Evolutionary conservation across 2,329 filamentous ascomycete species (phyloP), one percentile per base, ranked within the genome.

Genomic region (Trichoderma oligosporum): DNA sequence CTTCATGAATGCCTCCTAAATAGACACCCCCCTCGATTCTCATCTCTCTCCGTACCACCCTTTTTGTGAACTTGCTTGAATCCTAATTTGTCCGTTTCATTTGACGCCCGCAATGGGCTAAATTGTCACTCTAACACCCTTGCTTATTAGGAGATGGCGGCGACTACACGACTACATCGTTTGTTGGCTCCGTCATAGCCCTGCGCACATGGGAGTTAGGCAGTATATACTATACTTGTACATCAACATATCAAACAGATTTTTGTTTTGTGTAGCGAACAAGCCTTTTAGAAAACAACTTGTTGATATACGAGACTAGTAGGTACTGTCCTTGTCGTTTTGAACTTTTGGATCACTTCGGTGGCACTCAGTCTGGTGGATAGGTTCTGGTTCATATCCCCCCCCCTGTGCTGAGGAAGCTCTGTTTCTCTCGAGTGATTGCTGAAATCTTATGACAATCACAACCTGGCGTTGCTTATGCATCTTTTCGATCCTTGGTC

Each of bases 401-500:
- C n/a, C n/a, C n/a, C n/a, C n/a, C n/a, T n/a, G n/a, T n/a, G n/a
- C n/a, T n/a, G n/a, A n/a, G n/a, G n/a, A n/a, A n/a, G n/a, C n/a
- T 44, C 47, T 22, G 22, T 20, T 51, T 27, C 35, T 27, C 45
- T 20, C 39, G 49, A 29, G 49, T 35, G 49, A 33, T 24, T 22
- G 12, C 14, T 45, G 36, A 46, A 20, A 20, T 27, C 18, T 36
- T 36, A 27, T 16, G 44, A 24, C 44, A 46, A 29, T 31, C 42
- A 55, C 41, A 35, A 33, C 16, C 39, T 45, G 51, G 24, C 42
- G 29, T 46, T 46, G 31, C 51, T 41, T 39, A 55, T 55, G 42
- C 42, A 55, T 39, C 51, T 46, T 46, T 41, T 38, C 51, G 51
- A 55, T 55, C 51, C 41, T 46, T 29, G 35, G 51, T 55, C 51